Evolutionary conservation across 2,329 filamentous ascomycete genomes (phyloP), one percentile per base, ranked within the genome.

Genomic region (Proliferodiscus dingleyae): DNA sequence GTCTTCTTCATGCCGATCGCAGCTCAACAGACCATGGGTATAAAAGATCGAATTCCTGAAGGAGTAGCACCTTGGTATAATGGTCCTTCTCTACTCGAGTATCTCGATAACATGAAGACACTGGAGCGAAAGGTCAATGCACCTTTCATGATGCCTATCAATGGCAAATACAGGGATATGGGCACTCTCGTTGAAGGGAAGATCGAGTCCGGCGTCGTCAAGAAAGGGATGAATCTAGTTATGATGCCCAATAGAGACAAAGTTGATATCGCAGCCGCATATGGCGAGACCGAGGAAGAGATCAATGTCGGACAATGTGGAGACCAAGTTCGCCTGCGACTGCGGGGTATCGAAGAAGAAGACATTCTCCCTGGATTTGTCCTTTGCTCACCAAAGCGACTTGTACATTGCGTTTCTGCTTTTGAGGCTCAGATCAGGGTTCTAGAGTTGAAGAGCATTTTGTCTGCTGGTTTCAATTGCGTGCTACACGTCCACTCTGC

Each of bases 71-170:
- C 87, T 7, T 98, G 89, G 88, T 94, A 89, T 65, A 76, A 87
- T 32, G 89, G 90, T 0, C 91, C 91, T 8, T 93, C 90, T 16
- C 79, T 98, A 37, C 82, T 98, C 16, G 91, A 97, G 68, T 96
- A 90, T 68, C 81, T 98, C n/a, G 91, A 96, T 65, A 74, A 80
- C 64, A 96, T 97, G 88, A 82, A 85, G 61, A 82, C 91, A 10
- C 78, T 96, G 30, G 91, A 98, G 67, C 88, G 93, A 60, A 98
- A 97, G 74, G 71, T 96, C 60, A 95, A 95, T 60, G 93, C 93
- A 2, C 91, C 93, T 8, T 97, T 98, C 77, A 97, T 98, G 93
- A 96, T 98, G 90, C 87, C 93, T 7, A 78, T 98, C 54, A 87
- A 87, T 53, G 89, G 88, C 68, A 98, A 98, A 71, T 98, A 97